Conservation (phyloP, 2,329 filamentous ascomycete species). For the Fusarium euwallaceae region DNA sequence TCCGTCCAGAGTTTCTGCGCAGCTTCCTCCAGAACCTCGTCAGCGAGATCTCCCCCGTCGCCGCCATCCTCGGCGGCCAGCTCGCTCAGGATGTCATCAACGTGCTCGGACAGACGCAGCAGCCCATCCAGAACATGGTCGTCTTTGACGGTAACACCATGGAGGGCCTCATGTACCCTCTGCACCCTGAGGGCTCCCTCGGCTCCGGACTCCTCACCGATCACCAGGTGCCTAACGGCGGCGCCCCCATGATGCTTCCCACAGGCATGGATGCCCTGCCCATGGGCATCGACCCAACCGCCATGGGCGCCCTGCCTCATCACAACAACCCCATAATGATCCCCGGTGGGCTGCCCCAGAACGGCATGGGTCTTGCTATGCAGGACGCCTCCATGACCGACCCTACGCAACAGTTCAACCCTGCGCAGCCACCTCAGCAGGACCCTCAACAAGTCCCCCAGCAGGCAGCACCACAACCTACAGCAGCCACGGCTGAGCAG, state of each 20-base stretch:
- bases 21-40: conserved; percentile 89
- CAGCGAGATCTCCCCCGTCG: conserved; percentile 86
- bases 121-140: conserved; percentile 95
- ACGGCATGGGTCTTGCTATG: conserved; percentile 33
- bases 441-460: neutral
- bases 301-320: conserved; percentile 42
- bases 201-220: conserved; percentile 62
- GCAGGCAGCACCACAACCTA: conserved; percentile 7
- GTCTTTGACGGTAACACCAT: conserved; percentile 89
- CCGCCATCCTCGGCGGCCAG: conserved; percentile 89
- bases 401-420: conserved; percentile 29
- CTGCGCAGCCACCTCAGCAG: conserved; percentile 13
- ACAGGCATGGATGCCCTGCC: conserved; percentile 40
- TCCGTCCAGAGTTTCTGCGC: conserved; percentile 79
- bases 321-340: conserved; percentile 45
- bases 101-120: conserved; percentile 89
- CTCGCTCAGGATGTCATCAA: conserved; percentile 98
- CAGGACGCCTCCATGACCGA: conserved; percentile 27
- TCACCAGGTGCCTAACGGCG: conserved; percentile 41
- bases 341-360: conserved; percentile 29
- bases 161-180: conserved; percentile 82
- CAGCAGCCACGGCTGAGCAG: conserved; percentile 21
- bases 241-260: conserved; percentile 41
- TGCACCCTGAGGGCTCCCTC: conserved; percentile 77
- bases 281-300: conserved; percentile 42